phyloP scores from a whole-genome alignment of 2,329 filamentous ascomycete genomes.

The Davidsoniella virescens region DNA sequence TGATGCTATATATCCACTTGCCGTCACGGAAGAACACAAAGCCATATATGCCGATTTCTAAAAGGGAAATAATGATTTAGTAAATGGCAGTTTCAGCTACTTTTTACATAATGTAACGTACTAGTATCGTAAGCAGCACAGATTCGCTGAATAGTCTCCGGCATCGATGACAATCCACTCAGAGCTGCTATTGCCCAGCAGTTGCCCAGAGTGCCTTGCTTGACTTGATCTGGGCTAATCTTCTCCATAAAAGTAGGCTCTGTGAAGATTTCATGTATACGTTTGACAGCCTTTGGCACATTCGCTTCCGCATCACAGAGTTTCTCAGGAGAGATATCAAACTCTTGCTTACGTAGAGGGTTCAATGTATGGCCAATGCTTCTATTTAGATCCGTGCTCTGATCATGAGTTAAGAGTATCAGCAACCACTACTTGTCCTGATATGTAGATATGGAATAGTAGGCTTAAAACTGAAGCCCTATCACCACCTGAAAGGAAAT shows the following conservation, averaged over 20 bases:
- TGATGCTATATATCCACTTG: constrained; percentile 81
- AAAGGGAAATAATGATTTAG: constrained; percentile 15
- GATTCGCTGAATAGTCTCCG: constrained; percentile 51
- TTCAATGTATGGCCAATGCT: constrained; percentile 40
- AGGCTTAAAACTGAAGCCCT: background rate
- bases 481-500: background rate
- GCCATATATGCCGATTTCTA: constrained; percentile 62
- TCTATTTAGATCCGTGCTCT: constrained; percentile 55
- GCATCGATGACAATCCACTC: constrained; percentile 59
- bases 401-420: background rate
- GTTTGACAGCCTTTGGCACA: constrained; percentile 59
- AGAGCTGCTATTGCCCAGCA: constrained; percentile 73
- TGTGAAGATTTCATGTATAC: constrained; percentile 59
- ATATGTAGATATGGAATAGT: background rate
- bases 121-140: constrained; percentile 59
- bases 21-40: constrained; percentile 82
- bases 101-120: constrained; percentile 17
- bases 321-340: constrained; percentile 26
- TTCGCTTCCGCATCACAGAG: constrained; percentile 24
- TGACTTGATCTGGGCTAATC: constrained; percentile 55
- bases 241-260: constrained; percentile 51
- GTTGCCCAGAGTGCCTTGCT: constrained; percentile 62
- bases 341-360: constrained; percentile 33
- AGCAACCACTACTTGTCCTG: background rate
- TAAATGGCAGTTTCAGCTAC: background rate